These are phyloP conservation scores for Wallemia hederae DNA, from an alignment of 1,284 basidiomycete species.

Conservation along the genomic window DNA sequence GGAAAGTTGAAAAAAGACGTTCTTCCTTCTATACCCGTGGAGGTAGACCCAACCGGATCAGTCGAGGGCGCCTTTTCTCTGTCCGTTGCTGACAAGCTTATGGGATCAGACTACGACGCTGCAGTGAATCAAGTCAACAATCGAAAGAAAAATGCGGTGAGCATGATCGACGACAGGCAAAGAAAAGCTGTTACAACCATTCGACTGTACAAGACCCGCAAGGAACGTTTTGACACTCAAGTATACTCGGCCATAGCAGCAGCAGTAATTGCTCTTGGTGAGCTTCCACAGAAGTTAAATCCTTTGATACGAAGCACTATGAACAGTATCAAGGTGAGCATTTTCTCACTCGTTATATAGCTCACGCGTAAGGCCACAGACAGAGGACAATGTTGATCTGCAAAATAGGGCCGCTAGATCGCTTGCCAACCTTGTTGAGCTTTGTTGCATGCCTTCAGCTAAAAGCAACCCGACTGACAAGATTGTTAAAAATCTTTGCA, in stretches of 20 bases:
- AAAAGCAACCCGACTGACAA: constrained; percentile 42
- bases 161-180: constrained; percentile 47
- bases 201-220: constrained; percentile 52
- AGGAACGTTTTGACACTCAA: constrained; percentile 59
- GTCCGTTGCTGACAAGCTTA: constrained; percentile 40
- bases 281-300: constrained; percentile 73
- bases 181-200: constrained; percentile 41
- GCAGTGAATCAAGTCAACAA: constrained; percentile 36
- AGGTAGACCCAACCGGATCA: constrained; percentile 39
- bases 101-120: constrained; percentile 37
- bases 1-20: constrained; percentile 54
- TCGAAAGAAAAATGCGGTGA: constrained; percentile 40
- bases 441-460: constrained; percentile 31
- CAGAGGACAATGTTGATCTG: constrained; percentile 62
- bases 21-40: constrained; percentile 47
- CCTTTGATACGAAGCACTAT: constrained; percentile 90
- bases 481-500: constrained; percentile 89
- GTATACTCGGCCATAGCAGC: constrained; percentile 68
- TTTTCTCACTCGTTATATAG: no score
- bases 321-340: constrained; percentile 72
- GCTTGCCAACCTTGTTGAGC: constrained; percentile 61
- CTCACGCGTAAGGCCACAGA: constrained; percentile 26
- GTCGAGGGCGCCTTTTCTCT: constrained; percentile 45
- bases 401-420: constrained; percentile 69
- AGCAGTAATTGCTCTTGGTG: constrained; percentile 57